Percentiles rank a stretch among this genome's conserved stretches.
Conservation (phyloP, 257 asterid species). For the Nemophila menziesii region DNA sequence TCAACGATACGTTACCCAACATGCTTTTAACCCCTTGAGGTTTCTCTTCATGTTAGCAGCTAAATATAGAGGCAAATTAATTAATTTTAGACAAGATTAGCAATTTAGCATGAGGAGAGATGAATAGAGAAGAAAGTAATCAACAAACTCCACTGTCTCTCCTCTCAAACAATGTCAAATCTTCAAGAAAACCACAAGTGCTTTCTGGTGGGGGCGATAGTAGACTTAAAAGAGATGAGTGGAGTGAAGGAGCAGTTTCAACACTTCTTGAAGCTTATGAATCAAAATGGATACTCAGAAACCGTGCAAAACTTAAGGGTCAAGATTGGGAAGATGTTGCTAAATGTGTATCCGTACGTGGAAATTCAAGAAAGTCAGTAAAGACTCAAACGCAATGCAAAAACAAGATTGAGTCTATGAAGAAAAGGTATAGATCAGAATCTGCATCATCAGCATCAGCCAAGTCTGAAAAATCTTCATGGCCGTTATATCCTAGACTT, state of each 20-base stretch:
- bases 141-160: slow-evolving; percentile 30
- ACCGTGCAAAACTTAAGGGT: slow-evolving; percentile 80
- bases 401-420: slow-evolving; percentile 90
- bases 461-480: slow-evolving; percentile 43
- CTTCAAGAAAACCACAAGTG: slow-evolving; percentile 28
- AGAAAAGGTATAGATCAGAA: slow-evolving; percentile 83
- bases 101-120: slow-evolving; percentile 23
- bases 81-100: slow-evolving; percentile 2
- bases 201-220: slow-evolving; percentile 16
- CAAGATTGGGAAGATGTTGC: slow-evolving; percentile 95
- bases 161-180: slow-evolving; percentile 22
- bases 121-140: slow-evolving; percentile 38
- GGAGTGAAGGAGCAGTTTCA: slow-evolving; percentile 89
- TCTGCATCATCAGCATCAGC: too few relatives aligned
- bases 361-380: slow-evolving; percentile 24
- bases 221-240: slow-evolving; percentile 66
- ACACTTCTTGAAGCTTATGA: slow-evolving; percentile 70
- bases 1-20: too few relatives aligned
- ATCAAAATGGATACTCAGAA: slow-evolving; percentile 65
- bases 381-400: slow-evolving; percentile 86
- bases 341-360: slow-evolving; percentile 44
- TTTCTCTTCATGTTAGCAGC: slow-evolving; percentile 37
- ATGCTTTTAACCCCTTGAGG: slow-evolving; percentile 11
- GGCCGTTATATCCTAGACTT: slow-evolving; percentile 74
- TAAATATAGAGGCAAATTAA: slow-evolving; percentile 6